These are phyloP conservation scores for Pyrenochaeta sp. DNA, from an alignment of 2,329 filamentous ascomycete genomes.

Conservation along the genomic window DNA sequence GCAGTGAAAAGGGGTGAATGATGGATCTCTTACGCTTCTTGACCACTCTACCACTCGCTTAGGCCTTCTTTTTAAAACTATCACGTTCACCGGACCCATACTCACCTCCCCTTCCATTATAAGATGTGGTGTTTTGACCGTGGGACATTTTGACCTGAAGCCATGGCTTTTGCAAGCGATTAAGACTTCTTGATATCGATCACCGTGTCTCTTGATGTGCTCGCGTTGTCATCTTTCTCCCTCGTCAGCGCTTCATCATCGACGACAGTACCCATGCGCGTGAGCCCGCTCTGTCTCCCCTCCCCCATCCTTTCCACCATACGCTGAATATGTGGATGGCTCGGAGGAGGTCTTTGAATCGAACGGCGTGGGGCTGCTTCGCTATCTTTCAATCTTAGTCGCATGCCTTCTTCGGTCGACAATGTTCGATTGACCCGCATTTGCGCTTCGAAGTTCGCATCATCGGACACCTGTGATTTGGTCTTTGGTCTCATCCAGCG, in stretches of 20 bases:
- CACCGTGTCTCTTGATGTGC: slow-evolving; percentile 28
- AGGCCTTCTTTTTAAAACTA: too few species aligned
- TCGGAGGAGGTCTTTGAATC: slow-evolving; percentile 23
- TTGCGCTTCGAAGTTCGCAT: slow-evolving; percentile 13
- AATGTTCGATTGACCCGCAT: slow-evolving; percentile 30
- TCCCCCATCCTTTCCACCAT: slow-evolving; percentile 42
- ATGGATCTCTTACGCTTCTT: too few species aligned
- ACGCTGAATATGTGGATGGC: slow-evolving; percentile 39
- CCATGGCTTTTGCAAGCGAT: not conserved
- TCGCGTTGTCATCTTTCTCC: slow-evolving; percentile 8
- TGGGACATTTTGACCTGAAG: not conserved
- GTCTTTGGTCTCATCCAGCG: slow-evolving; percentile 36
- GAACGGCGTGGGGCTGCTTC: slow-evolving; percentile 9
- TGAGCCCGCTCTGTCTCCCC: slow-evolving; percentile 35
- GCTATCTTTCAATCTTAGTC: slow-evolving; percentile 25
- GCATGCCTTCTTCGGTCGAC: slow-evolving; percentile 42
- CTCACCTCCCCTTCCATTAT: too few species aligned
- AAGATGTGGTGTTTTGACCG: not conserved
- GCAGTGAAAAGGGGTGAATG: too few species aligned
- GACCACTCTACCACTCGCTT: too few species aligned
- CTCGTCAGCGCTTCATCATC: slow-evolving; percentile 9
- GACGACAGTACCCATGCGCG: slow-evolving; percentile 29
- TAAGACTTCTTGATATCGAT: slow-evolving; percentile 27
- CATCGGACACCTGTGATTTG: slow-evolving; percentile 7
- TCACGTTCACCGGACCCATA: too few species aligned